These are phyloP conservation scores for Penicillium antarcticum DNA, from an alignment of 495 filamentous ascomycete species.

Conservation along the genomic window DNA sequence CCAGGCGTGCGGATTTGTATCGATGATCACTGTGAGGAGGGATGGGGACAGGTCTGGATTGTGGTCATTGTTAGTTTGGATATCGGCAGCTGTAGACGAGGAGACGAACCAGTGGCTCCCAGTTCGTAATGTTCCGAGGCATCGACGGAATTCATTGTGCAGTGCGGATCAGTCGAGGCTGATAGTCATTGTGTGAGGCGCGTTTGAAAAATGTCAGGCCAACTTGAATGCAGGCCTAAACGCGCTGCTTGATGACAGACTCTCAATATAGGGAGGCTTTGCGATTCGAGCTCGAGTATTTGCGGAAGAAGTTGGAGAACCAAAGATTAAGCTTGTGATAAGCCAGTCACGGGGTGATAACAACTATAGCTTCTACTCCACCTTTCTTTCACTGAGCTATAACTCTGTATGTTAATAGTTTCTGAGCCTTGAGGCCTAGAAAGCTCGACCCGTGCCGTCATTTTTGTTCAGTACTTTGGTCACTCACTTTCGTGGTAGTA, in stretches of 20 bases:
- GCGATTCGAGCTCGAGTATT: background rate
- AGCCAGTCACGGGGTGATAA: constrained; percentile 10
- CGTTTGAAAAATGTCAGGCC: background rate
- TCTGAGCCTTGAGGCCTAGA: too few species aligned
- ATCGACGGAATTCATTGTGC: constrained; percentile 81
- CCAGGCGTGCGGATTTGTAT: constrained; percentile 97
- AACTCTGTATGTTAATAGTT: too few species aligned
- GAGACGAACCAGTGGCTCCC: constrained; percentile 21
- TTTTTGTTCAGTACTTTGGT: too few species aligned
- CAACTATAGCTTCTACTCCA: background rate
- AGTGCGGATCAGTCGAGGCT: constrained; percentile 3
- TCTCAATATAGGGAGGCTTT: too few species aligned
- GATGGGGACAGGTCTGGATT: constrained; percentile 68
- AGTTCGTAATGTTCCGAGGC: constrained; percentile 81
- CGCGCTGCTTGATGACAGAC: background rate
- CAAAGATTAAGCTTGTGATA: constrained; percentile 1
- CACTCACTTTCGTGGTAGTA: too few species aligned
- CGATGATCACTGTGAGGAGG: constrained; percentile 85
- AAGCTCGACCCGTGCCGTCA: too few species aligned
- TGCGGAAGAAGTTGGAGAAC: constrained; percentile 1
- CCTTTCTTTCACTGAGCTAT: too few species aligned
- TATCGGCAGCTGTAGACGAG: background rate
- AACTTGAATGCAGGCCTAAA: background rate
- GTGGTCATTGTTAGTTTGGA: background rate
- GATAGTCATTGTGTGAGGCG: background rate